These are phyloP conservation scores for Alternaria hordeiaustralica DNA, from an alignment of 2,329 filamentous ascomycete genomes.

Conservation along the genomic window DNA sequence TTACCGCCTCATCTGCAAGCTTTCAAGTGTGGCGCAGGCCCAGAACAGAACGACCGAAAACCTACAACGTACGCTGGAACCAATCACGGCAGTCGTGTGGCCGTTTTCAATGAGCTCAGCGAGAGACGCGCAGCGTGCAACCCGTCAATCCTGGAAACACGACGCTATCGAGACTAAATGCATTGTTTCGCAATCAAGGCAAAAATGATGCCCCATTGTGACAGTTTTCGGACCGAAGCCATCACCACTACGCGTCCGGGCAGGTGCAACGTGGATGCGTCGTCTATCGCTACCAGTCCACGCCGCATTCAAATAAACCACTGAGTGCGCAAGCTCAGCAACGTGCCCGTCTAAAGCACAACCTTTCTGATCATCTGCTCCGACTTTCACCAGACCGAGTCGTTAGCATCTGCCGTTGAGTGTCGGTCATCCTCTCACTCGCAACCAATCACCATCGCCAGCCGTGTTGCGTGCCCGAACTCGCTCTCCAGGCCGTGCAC, in stretches of 20 bases:
- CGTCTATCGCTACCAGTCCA: not conserved
- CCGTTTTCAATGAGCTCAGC: not conserved
- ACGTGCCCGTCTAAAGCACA: slow-evolving; percentile 3
- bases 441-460: slow-evolving; percentile 11
- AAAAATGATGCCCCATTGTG: not conserved
- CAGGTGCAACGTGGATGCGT: not conserved
- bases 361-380: slow-evolving; percentile 2
- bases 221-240: not conserved
- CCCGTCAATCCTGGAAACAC: not conserved
- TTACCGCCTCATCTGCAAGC: not conserved
- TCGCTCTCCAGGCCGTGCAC: slow-evolving; percentile 7
- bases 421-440: not conserved
- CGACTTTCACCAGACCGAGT: not conserved
- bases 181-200: not conserved
- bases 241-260: not conserved
- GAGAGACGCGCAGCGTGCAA: not conserved
- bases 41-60: not conserved
- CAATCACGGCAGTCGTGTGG: not conserved
- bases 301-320: not conserved
- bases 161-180: not conserved
- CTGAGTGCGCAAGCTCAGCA: slow-evolving; percentile 4
- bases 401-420: not conserved
- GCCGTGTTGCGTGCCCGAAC: slow-evolving; percentile 10
- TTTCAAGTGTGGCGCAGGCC: not conserved
- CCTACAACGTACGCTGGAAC: not conserved